A percentile compares a stretch with the other conserved stretches of the same genome.
Conservation (phyloP, 2,329 filamentous ascomycete genomes). For the Trichophyton simii region DNA sequence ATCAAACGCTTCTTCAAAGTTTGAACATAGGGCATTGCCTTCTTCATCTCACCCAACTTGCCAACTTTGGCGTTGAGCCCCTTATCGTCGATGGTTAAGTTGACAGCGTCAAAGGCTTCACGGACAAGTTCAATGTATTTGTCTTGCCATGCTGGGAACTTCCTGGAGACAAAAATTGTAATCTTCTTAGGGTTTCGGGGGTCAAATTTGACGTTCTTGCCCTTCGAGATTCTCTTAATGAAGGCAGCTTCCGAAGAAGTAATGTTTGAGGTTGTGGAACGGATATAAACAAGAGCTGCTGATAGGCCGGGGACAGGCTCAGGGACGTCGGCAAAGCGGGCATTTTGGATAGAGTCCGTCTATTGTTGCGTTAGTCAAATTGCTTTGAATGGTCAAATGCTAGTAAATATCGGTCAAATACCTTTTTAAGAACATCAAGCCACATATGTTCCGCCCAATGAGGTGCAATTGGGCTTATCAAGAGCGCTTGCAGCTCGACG, state of each 20-base stretch:
- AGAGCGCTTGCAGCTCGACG: conserved; percentile 71
- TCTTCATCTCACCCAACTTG: conserved; percentile 76
- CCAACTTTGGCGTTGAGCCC: conserved; percentile 62
- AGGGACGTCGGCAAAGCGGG: conserved; percentile 59
- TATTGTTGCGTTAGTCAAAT: conserved; percentile 22
- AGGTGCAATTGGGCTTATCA: conserved; percentile 73
- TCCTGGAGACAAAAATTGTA: conserved; percentile 67
- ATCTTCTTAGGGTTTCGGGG: conserved; percentile 86
- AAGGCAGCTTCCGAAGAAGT: conserved; percentile 64
- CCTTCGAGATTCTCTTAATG: conserved; percentile 83
- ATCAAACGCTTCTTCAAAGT: conserved; percentile 70
- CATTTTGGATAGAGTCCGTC: conserved; percentile 62
- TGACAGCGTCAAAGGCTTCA: conserved; percentile 52
- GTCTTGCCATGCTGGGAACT: conserved; percentile 82
- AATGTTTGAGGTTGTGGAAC: conserved; percentile 61
- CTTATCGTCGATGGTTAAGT: conserved; percentile 62
- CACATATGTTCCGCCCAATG: conserved; percentile 94
- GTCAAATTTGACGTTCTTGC: conserved; percentile 74
- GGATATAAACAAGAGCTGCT: conserved; percentile 72
- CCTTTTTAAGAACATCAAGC: conserved; percentile 73
- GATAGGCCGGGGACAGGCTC: conserved; percentile 54
- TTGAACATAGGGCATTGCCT: conserved; percentile 96
- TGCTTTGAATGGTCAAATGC: neutral
- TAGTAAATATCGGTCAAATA: conserved; percentile 10
- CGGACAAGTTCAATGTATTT: conserved; percentile 74